Percentiles rank a stretch among this genome's conserved stretches.
Evolutionary conservation across 306 rosid genomes (phyloP).

Genomic region (Datisca glomerata): DNA sequence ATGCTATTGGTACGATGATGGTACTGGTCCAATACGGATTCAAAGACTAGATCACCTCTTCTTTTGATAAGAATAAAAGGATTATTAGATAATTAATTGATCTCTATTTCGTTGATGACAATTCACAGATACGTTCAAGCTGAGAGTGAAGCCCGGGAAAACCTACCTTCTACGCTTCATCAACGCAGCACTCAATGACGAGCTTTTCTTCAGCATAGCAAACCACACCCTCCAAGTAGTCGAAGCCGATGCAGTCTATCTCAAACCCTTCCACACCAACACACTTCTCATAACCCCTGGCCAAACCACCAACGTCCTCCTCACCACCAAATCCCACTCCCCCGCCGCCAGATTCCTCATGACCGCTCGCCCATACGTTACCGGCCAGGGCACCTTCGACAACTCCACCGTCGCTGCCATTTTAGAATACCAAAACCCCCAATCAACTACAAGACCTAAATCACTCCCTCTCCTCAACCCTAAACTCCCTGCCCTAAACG

Average conservation of each 20-base stretch:
- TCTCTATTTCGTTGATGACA: no score
- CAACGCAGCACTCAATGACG: slow-evolving; percentile 74
- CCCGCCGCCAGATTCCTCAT: slow-evolving; percentile 53
- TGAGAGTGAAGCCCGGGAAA: slow-evolving; percentile 62
- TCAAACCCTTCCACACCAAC: slow-evolving; percentile 42
- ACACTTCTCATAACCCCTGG: slow-evolving; percentile 40
- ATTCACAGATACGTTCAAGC: slow-evolving; percentile 39
- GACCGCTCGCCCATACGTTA: slow-evolving; percentile 61
- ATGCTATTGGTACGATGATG: no score
- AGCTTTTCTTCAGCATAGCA: slow-evolving; percentile 72
- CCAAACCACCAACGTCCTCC: slow-evolving; percentile 53
- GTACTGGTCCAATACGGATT: no score
- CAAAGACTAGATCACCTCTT: no score
- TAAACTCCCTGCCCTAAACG: slow-evolving; percentile 34
- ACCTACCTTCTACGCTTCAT: slow-evolving; percentile 59
- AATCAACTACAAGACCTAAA: not conserved
- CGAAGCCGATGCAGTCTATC: slow-evolving; percentile 59
- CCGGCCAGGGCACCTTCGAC: slow-evolving; percentile 54
- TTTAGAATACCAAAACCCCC: slow-evolving; percentile 33
- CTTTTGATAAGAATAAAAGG: no score
- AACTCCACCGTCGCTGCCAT: slow-evolving; percentile 64
- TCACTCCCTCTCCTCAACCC: slow-evolving; percentile 25
- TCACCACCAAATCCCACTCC: slow-evolving; percentile 26
- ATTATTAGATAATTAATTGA: no score
- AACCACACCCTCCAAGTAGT: slow-evolving; percentile 44